A percentile compares a stretch with the other conserved stretches of the same genome.
These are phyloP conservation scores for Scheffersomyces ergatensis DNA, from an alignment of 805 yeast genomes.

Conservation along the genomic window DNA sequence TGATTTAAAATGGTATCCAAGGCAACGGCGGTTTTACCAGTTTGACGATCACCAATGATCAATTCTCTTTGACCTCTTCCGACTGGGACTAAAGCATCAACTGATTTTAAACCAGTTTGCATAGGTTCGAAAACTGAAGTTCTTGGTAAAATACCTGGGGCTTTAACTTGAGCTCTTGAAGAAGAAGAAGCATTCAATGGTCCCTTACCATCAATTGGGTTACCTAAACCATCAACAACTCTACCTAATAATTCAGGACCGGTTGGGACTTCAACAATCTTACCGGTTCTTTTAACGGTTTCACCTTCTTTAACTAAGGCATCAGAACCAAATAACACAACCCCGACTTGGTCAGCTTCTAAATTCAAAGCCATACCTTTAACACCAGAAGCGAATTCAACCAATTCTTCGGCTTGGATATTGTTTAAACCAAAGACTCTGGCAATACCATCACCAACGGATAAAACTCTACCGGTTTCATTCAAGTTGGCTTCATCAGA, in stretches of 20 bases:
- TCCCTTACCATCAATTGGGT: conserved; percentile 99
- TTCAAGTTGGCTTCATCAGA: conserved; percentile 95
- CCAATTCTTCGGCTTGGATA: conserved; percentile 99
- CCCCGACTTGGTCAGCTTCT: conserved; percentile 99
- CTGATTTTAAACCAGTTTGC: conserved; percentile 99
- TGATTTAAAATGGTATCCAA: conserved; percentile 97
- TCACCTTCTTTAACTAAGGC: conserved; percentile 98
- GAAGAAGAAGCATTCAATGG: conserved; percentile 84
- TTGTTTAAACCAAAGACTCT: conserved; percentile 99
- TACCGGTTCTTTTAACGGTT: conserved; percentile 99
- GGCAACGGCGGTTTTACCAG: conserved; percentile 99
- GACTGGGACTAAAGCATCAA: conserved; percentile 97
- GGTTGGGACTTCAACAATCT: conserved; percentile 98
- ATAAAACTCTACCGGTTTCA: conserved; percentile 99
- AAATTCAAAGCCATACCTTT: conserved; percentile 99
- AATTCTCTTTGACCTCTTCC: conserved; percentile 99
- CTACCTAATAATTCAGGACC: conserved; percentile 98
- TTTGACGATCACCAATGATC: conserved; percentile 99
- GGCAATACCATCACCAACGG: conserved; percentile 99
- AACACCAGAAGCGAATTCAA: conserved; percentile 98
- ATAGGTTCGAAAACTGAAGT: conserved; percentile 98
- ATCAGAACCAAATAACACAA: conserved; percentile 99
- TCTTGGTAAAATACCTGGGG: conserved; percentile 99
- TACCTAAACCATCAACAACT: conserved; percentile 99
- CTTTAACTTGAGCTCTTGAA: conserved; percentile 97